Conservation (phyloP, 2,329 filamentous ascomycete genomes). For the Rhynchosporium graminicola region DNA sequence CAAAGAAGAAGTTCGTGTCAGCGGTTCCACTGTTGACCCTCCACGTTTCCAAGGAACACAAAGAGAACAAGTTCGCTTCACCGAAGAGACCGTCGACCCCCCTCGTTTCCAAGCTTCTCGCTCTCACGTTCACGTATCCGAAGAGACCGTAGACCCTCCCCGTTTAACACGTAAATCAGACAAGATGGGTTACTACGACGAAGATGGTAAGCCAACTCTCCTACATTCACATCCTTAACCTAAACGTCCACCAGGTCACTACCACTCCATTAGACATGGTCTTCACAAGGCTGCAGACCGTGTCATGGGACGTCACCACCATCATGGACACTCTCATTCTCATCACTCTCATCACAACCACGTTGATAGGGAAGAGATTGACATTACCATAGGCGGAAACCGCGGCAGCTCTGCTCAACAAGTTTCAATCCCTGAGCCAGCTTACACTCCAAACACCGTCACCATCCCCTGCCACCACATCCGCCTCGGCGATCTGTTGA, state of each 20-base stretch:
- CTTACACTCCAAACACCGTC: conserved; percentile 71
- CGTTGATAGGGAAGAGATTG: conserved; percentile 37
- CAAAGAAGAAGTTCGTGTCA: conserved; percentile 32
- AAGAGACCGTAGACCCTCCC: conserved; percentile 42
- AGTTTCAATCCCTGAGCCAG: conserved; percentile 28
- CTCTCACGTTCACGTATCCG: conserved; percentile 29
- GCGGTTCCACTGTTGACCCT: conserved; percentile 42
- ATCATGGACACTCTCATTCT: conserved; percentile 42
- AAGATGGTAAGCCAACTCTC: conserved; percentile 50
- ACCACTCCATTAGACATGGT: conserved; percentile 73
- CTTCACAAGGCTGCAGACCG: conserved; percentile 66
- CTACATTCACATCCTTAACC: conserved; percentile 28
- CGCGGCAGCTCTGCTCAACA: conserved; percentile 22
- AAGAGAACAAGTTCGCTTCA: conserved; percentile 30
- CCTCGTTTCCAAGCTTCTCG: conserved; percentile 35
- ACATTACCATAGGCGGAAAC: conserved; percentile 33
- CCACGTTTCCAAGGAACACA: conserved; percentile 35
- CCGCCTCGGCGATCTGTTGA: conserved; percentile 96
- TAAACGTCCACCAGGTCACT: conserved; percentile 54
- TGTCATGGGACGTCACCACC: conserved; percentile 61
- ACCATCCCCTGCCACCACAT: conserved; percentile 99
- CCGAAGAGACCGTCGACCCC: conserved; percentile 41
- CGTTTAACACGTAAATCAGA: conserved; percentile 32
- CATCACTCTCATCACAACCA: conserved; percentile 43
- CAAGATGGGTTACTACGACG: conserved; percentile 81